These are phyloP conservation scores for Laburnicola sp. DNA, from an alignment of 2,329 filamentous ascomycete species.

Conservation along the genomic window DNA sequence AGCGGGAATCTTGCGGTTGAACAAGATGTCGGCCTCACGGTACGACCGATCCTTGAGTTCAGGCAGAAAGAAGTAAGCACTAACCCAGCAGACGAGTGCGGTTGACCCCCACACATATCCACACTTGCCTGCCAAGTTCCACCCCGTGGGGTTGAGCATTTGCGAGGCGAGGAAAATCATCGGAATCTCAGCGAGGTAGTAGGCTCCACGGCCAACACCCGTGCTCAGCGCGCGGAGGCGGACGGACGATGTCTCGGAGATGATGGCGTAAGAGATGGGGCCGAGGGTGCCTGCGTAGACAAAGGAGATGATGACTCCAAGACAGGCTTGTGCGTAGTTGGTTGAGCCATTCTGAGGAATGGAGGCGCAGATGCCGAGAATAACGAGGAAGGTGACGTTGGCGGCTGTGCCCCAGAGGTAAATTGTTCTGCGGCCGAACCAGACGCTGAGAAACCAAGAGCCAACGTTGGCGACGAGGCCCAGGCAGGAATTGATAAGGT, in stretches of 20 bases:
- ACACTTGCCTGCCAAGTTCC: conserved; percentile 42
- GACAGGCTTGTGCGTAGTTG: conserved; percentile 60
- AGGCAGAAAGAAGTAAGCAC: conserved; percentile 56
- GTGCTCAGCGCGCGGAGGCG: conserved; percentile 66
- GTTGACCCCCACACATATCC: conserved; percentile 44
- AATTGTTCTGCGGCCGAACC: conserved; percentile 64
- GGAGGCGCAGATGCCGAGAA: conserved; percentile 63
- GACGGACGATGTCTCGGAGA: conserved; percentile 66
- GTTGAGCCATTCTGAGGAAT: conserved; percentile 47
- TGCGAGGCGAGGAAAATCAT: conserved; percentile 64
- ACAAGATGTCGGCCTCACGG: conserved; percentile 54
- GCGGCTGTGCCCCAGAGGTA: conserved; percentile 62
- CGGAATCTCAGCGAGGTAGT: conserved; percentile 66
- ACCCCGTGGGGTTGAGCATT: conserved; percentile 53
- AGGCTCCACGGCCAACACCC: conserved; percentile 63
- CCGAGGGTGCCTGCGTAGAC: conserved; percentile 65
- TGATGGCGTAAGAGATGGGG: conserved; percentile 68
- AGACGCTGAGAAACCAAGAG: conserved; percentile 67
- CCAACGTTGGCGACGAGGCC: conserved; percentile 64
- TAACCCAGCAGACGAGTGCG: conserved; percentile 56
- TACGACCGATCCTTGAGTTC: conserved; percentile 56
- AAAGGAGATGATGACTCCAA: conserved; percentile 67
- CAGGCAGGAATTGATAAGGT: conserved; percentile 66
- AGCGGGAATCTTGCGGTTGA: conserved; percentile 52
- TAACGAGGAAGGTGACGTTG: conserved; percentile 58